phyloP scores from a whole-genome alignment of 352 stramenopile genomes.

The Pythium monospermum region DNA sequence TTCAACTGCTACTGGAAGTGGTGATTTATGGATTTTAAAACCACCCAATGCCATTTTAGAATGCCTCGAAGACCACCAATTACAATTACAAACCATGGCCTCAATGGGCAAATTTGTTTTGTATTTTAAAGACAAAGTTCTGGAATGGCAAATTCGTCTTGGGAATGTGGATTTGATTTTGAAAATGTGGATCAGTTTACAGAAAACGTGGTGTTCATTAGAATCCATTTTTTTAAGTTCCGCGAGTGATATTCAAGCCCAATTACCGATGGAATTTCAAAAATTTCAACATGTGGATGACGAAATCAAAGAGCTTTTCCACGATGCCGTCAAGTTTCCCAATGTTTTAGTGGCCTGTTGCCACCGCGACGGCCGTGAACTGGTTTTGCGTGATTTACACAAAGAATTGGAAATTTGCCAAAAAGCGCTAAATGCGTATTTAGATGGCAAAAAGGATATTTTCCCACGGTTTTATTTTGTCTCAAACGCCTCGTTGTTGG shows the following conservation, averaged over 20 bases:
- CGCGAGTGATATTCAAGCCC: slow-evolving; percentile 88
- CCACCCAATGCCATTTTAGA: slow-evolving; percentile 91
- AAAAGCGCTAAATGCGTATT: slow-evolving; percentile 94
- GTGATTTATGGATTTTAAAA: slow-evolving; percentile 87
- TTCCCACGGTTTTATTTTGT: slow-evolving; percentile 97
- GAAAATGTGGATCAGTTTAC: slow-evolving; percentile 91
- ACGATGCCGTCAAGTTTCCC: slow-evolving; percentile 55
- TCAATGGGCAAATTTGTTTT: slow-evolving; percentile 95
- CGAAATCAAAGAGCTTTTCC: slow-evolving; percentile 78
- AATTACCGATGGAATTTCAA: slow-evolving; percentile 90
- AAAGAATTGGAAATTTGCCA: slow-evolving; percentile 93
- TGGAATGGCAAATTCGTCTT: slow-evolving; percentile 91
- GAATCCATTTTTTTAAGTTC: slow-evolving; percentile 94
- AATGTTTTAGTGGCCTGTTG: slow-evolving; percentile 70
- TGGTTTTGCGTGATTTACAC: slow-evolving; percentile 76
- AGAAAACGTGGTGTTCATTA: slow-evolving; percentile 90
- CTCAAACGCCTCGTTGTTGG: slow-evolving; percentile 91
- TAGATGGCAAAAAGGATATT: slow-evolving; percentile 96
- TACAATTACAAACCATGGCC: slow-evolving; percentile 95
- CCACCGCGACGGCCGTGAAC: slow-evolving; percentile 73
- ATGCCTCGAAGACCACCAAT: slow-evolving; percentile 92
- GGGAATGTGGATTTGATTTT: slow-evolving; percentile 91
- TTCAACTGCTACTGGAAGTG: slow-evolving; percentile 12
- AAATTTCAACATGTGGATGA: slow-evolving; percentile 85
- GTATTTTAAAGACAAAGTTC: slow-evolving; percentile 94